Evolutionary conservation across 2,329 filamentous ascomycete species (phyloP).

Genomic region (Fusarium ambrosium): DNA sequence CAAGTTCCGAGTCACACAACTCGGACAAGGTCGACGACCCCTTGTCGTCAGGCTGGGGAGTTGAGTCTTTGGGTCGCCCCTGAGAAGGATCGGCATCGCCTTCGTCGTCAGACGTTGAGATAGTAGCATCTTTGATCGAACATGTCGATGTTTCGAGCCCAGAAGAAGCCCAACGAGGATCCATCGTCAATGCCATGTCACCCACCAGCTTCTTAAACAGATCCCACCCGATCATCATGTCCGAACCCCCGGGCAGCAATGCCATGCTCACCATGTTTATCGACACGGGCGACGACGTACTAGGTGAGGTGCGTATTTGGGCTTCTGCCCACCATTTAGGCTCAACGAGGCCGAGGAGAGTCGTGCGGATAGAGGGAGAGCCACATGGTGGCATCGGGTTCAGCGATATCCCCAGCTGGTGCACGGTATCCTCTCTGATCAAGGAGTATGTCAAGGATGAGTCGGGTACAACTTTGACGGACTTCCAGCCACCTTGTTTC

Average conservation of each 20-base stretch:
- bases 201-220: background rate
- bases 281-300: background rate
- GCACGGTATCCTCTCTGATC: background rate
- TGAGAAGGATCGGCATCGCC: background rate
- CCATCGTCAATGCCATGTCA: background rate
- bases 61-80: background rate
- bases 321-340: background rate
- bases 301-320: background rate
- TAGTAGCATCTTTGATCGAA: background rate
- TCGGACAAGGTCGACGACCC: too few species aligned
- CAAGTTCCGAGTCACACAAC: background rate
- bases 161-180: background rate
- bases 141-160: background rate
- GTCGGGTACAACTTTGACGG: background rate
- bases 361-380: background rate
- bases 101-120: background rate
- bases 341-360: background rate
- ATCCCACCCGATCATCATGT: background rate
- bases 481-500: background rate
- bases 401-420: background rate
- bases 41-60: background rate
- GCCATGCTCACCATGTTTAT: background rate
- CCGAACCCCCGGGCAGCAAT: background rate
- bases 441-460: background rate
- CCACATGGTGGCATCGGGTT: background rate